Conservation (phyloP, 208 protist species). For the Acanthamoeba polyphaga region DNA sequence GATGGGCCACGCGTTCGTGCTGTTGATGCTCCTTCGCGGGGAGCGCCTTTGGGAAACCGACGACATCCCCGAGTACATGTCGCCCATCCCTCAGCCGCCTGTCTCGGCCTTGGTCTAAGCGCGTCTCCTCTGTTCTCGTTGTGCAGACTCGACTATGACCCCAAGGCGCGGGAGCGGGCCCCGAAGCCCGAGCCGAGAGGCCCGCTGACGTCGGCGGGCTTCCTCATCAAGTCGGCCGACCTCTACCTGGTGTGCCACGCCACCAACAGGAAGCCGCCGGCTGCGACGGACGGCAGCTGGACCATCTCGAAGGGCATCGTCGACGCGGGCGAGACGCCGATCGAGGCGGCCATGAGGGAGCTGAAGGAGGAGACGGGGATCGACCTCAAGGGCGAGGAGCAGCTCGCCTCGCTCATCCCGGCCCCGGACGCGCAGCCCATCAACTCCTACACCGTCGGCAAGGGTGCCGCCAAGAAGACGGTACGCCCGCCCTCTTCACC, state of each 20-base stretch:
- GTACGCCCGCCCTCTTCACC: not conserved
- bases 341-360: not conserved
- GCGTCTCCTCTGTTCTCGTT: not conserved
- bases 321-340: not conserved
- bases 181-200: slow-evolving; percentile 16
- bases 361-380: not conserved
- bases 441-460: slow-evolving; percentile 8
- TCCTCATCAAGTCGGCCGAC: not conserved
- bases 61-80: slow-evolving; percentile 44
- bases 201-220: not conserved
- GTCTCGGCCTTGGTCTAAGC: not conserved
- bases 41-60: slow-evolving; percentile 53
- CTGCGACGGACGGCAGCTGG: not conserved
- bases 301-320: slow-evolving; percentile 19
- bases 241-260: slow-evolving; percentile 32
- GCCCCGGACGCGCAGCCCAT: not conserved
- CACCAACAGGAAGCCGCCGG: not conserved
- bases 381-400: not conserved
- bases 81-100: not conserved
- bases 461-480: slow-evolving; percentile 54
- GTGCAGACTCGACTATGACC: not conserved
- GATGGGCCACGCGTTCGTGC: slow-evolving; percentile 77
- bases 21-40: slow-evolving; percentile 62
- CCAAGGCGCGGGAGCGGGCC: not conserved
- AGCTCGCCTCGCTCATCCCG: not conserved